Evolutionary conservation across 176 grass and related monocot species (phyloP).

Genomic region (Elaeis guineensis): DNA sequence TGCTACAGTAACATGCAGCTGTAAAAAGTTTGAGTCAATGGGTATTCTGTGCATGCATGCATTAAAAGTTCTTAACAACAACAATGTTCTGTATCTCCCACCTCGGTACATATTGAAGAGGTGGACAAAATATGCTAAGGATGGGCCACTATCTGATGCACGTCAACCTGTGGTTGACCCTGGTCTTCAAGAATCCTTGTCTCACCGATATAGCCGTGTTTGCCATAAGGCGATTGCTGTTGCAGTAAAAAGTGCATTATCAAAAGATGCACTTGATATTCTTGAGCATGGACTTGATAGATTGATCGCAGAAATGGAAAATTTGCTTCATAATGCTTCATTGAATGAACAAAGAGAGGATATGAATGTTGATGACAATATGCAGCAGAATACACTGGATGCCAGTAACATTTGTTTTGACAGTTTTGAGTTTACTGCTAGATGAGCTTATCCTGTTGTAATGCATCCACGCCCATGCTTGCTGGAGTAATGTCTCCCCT

Average conservation of each 20-base stretch:
- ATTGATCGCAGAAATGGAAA: slow-evolving; percentile 38
- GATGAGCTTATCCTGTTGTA: slow-evolving; percentile 9
- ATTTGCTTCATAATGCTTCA: slow-evolving; percentile 18
- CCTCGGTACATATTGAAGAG: slow-evolving; percentile 24
- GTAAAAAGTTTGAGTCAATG: slow-evolving; percentile 45
- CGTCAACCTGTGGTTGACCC: not conserved
- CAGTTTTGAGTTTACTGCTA: slow-evolving; percentile 27
- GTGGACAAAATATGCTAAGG: slow-evolving; percentile 36
- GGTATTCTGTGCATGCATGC: slow-evolving; percentile 44
- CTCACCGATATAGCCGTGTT: slow-evolving; percentile 10
- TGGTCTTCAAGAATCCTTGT: slow-evolving; percentile 7
- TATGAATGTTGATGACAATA: slow-evolving; percentile 14
- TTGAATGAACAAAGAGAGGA: slow-evolving; percentile 17
- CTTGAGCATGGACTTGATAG: slow-evolving; percentile 31
- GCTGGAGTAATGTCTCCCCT: too few relatives aligned
- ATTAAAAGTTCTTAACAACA: slow-evolving; percentile 49
- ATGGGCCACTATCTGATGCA: slow-evolving; percentile 7
- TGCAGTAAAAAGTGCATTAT: slow-evolving; percentile 24
- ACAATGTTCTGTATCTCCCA: slow-evolving; percentile 41
- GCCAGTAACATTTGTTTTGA: slow-evolving; percentile 33
- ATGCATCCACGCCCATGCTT: too few relatives aligned
- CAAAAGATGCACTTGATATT: slow-evolving; percentile 30
- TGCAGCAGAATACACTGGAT: slow-evolving; percentile 20
- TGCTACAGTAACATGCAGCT: slow-evolving; percentile 30
- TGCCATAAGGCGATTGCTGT: slow-evolving; percentile 30